Base-by-base conservation (phyloP, 176 grass and related monocot species). In the Musa beccarii region DNA sequence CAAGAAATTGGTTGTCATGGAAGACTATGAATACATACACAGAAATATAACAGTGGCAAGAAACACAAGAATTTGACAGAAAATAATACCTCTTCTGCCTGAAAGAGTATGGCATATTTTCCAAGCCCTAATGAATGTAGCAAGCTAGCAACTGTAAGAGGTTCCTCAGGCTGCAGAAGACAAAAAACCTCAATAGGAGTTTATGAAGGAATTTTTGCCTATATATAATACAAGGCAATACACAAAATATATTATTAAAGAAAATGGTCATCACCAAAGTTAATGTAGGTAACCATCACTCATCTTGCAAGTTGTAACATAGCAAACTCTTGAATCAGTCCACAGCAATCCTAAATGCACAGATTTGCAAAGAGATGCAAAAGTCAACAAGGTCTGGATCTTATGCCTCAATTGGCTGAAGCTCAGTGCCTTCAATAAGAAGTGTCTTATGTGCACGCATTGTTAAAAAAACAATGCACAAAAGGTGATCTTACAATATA, bases 1-100 rank as follows among this genome's bases (percentile, higher is more conserved):
- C 29, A 34, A 34, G 29, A 34, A 0, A 34, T 4, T 34, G 29
- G 29, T 34, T 3, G 29, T 34, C 29, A 34, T 34, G 4, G 29
- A 34, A 34, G 29, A 34, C 29, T 34, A 34, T 3, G 4, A 34
- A 5, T 34, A 6, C 4, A 0, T 43, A 43, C 0, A 43, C 34
- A 43, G 34, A 43, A 43, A 43, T 43, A 43, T 43, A 43, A 28
- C 26, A 43, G 34, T 43, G 34, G 34, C 34, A 43, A 43, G 34
- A 43, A 43, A 43, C 34, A 43, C 34, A 62, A 62, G 16, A 10
- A 64, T 51, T 51, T 10, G 52, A 78, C 77, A 62, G 28, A 61
- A 52, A 29, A 51, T 13, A 61, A 10, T 88, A 99, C 96, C 96
- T 99, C 96, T 78, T 99, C 96, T 68, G 84, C 88, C 83, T 94